Evolutionary conservation across 1,284 basidiomycete species (phyloP), one percentile per base, ranked within the genome.

Genomic region (Sporisorium scitamineum): DNA sequence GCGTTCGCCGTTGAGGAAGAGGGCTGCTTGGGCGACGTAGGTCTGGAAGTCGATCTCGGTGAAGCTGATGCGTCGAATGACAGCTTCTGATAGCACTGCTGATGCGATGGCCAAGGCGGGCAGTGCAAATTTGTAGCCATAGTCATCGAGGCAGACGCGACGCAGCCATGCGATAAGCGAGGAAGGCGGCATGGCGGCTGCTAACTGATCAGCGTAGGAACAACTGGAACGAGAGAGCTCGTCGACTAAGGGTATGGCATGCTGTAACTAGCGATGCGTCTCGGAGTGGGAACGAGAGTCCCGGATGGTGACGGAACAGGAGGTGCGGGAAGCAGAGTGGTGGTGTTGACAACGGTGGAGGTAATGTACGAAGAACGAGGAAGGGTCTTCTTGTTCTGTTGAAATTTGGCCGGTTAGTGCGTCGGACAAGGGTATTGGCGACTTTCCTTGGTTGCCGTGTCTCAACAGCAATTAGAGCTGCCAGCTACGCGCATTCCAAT

Each of bases 31-130:
- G 66, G 92, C 88, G 89, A 95, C 92, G 82, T 97, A 97, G 0
- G 95, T 96, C 83, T 91, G 89, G 90, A 93, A 99, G 87, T 99
- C 97, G 81, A 99, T 99, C 87, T 99, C 96, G n/a, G 97, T 99
- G 87, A 76, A 79, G 56, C 48, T 53, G 55, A 79, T 57, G 32
- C 60, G 70, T 37, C 41, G 37, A 24, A 79, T 62, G 41, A 76
- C 59, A 45, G 41, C 44, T 18, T 69, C 52, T 1, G 65, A 63
- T 1, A 72, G 47, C 18, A 57, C 51, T 22, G 50, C 56, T 2
- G 72, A 64, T 44, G 59, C 53, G 20, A 74, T 20, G 18, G 48
- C 27, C 31, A 76, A 51, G 22, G 61, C 61, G 3, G 74, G 69
- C 1, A 76, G 54, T 9, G 56, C 61, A 14, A 72, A 44, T 3